These are phyloP conservation scores for Boletus sensibilis DNA, from an alignment of 768 basidiomycete genomes.

Conservation along the genomic window DNA sequence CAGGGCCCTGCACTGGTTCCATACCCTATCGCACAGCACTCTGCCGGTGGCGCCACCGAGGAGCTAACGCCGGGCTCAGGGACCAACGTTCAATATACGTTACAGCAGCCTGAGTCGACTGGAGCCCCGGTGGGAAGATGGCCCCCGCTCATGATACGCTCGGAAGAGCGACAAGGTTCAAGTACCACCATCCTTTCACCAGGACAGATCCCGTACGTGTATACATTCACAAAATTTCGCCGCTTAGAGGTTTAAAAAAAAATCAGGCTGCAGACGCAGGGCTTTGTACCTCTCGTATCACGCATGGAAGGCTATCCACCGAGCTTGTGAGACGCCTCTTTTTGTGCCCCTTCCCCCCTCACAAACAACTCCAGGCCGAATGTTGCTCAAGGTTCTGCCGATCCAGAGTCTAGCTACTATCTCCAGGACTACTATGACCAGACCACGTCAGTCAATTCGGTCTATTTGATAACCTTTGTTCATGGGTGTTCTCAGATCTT, in stretches of 20 bases:
- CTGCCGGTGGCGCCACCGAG: conserved; percentile 5
- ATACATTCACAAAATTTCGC: not conserved
- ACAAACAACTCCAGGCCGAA: conserved; percentile 11
- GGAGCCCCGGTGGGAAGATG: conserved; percentile 1
- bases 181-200: not conserved
- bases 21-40: not conserved
- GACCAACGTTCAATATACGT: not conserved
- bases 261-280: conserved; percentile 5
- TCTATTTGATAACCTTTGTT: not conserved
- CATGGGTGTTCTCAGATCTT: conserved; percentile 5
- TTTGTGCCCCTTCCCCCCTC: not conserved
- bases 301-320: conserved; percentile 6
- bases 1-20: conserved; percentile 11
- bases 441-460: conserved; percentile 11
- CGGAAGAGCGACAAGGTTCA: conserved; percentile 8
- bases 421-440: conserved; percentile 8
- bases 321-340: conserved; percentile 14
- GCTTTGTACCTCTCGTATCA: not conserved
- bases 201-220: conserved; percentile 14
- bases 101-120: conserved; percentile 7
- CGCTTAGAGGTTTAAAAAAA: not conserved
- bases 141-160: not conserved
- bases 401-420: conserved; percentile 1
- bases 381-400: not conserved
- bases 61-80: conserved; percentile 6